Base-by-base conservation (phyloP, 1,139 yeast genomes). In the Saccharomycopsis hybrid region DNA sequence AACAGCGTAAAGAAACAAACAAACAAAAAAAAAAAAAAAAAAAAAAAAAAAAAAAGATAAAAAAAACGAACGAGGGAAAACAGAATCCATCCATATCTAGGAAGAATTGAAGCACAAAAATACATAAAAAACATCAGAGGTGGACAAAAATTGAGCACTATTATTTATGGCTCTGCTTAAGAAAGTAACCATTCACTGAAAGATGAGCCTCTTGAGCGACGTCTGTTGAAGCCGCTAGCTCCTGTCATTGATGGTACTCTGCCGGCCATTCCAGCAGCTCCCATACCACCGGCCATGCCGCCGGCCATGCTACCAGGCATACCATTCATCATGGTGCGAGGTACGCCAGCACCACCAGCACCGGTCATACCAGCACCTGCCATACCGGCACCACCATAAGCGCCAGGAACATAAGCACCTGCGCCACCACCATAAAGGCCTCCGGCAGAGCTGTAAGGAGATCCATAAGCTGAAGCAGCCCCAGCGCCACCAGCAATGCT, bases 281-380 rank as follows among this genome's bases (percentile, higher is more conserved):
- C 18, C 18, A 18, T 13, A 30, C 47, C 3, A 44, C 29, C 35
- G 27, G 27, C 28, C 39, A 18, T 18, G 18, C 18, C 18, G 18
- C 18, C 18, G 18, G 28, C 27, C 5, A 43, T n/a, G 44, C 36
- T 25, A 39, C 44, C n/a, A 44, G 37, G n/a, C 31, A 24, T 18
- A 31, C 25, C 28, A 28, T 48, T 8, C 30, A 31, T 9, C 24
- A 42, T 5, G 38, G 62, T 59, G 9, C 65, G 54, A 35, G 43
- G 33, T 24, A 43, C 30, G 44, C 43, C 31, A 46, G 50, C 41
- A 32, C 37, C 37, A 41, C 64, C 59, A 9, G 42, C 7, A 29
- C 25, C 13, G 32, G 28, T n/a, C 27, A 31, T 25, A 7, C 33
- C 27, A 39, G 31, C 32, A 48, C 30, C 39, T 32, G 18, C n/a